phyloP scores from a whole-genome alignment of 148 eudicot species.

The Fagopyrum tataricum region DNA sequence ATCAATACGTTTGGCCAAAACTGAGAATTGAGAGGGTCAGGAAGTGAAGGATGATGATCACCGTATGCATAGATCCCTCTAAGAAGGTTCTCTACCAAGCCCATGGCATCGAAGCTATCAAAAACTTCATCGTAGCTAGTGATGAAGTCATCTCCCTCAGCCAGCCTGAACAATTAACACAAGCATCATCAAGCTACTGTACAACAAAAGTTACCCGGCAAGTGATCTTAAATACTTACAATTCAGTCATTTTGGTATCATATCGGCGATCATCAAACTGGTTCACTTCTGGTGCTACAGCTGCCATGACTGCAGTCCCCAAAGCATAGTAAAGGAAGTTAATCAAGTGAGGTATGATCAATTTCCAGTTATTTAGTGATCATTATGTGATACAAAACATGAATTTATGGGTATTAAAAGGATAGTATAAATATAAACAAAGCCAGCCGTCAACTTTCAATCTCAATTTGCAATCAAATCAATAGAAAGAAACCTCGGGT shows the following conservation, averaged over 20 bases:
- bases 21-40: background rate
- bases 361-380: too few species aligned
- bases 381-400: too few species aligned
- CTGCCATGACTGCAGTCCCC: background rate
- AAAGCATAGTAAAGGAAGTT: too few species aligned
- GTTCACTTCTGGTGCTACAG: background rate
- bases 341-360: too few species aligned
- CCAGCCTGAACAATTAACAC: background rate
- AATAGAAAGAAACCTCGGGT: too few species aligned
- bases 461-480: too few species aligned
- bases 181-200: background rate
- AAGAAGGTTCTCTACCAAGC: background rate
- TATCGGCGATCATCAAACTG: background rate
- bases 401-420: too few species aligned
- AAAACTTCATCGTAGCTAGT: background rate
- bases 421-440: too few species aligned
- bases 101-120: background rate
- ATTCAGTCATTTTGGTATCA: background rate
- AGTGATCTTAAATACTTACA: too few species aligned
- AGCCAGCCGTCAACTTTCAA: too few species aligned
- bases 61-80: conserved; percentile 2
- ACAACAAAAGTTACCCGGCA: background rate
- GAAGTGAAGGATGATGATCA: background rate
- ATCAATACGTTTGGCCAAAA: background rate
- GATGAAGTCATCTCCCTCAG: background rate